These are phyloP conservation scores for Trichophyton schoenleinii DNA, from an alignment of 2,329 filamentous ascomycete species.

Conservation along the genomic window DNA sequence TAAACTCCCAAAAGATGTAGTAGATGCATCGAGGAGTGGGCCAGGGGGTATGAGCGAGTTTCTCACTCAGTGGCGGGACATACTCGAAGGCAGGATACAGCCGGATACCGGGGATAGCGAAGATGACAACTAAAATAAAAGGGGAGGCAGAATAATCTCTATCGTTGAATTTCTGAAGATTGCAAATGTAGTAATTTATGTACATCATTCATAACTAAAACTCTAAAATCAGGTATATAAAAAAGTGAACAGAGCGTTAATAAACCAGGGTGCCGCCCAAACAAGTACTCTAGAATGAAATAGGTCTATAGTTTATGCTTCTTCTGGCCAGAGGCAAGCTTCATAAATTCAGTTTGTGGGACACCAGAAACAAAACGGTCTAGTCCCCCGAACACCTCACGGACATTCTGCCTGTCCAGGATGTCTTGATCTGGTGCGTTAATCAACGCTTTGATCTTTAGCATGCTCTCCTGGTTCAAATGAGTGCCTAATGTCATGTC, in stretches of 20 bases:
- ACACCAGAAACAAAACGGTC: slow-evolving; percentile 66
- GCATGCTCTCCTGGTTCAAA: slow-evolving; percentile 63
- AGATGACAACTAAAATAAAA: neutral
- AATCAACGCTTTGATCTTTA: slow-evolving; percentile 76
- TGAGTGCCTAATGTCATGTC: slow-evolving; percentile 69
- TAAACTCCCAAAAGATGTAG: slow-evolving; percentile 87
- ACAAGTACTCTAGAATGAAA: neutral
- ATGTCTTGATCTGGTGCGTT: slow-evolving; percentile 57
- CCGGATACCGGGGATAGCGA: slow-evolving; percentile 19
- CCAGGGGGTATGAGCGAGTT: slow-evolving; percentile 72
- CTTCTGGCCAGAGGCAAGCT: slow-evolving; percentile 77
- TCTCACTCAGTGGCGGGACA: slow-evolving; percentile 59
- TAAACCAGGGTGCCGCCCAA: neutral
- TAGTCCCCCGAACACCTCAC: slow-evolving; percentile 76
- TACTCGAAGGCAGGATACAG: slow-evolving; percentile 33
- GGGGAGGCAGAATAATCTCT: neutral
- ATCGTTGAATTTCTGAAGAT: neutral
- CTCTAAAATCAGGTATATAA: neutral
- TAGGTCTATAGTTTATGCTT: slow-evolving; percentile 67
- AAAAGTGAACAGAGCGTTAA: neutral
- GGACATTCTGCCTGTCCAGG: slow-evolving; percentile 63
- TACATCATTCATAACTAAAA: neutral
- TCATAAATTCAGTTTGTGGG: slow-evolving; percentile 79
- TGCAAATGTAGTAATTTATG: neutral
- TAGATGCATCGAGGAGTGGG: slow-evolving; percentile 53